Evolutionary conservation across 148 eudicot species (phyloP).

Genomic region (Spergularia marina): DNA sequence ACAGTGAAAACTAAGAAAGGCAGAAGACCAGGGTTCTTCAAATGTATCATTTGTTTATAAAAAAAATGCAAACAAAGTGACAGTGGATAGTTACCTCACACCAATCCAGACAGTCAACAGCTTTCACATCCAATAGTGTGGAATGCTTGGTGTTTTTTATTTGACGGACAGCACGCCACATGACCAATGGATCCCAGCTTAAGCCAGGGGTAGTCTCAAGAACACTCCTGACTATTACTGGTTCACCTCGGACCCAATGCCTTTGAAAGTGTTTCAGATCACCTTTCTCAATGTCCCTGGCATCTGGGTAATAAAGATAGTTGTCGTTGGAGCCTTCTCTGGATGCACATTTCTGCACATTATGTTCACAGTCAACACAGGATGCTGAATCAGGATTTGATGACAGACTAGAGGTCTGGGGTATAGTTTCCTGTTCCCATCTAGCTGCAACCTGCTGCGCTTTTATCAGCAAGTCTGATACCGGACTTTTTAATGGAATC

Average conservation of each 20-base stretch:
- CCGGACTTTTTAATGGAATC: constrained; percentile 16
- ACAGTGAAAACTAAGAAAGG: background rate
- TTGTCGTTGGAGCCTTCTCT: constrained; percentile 43
- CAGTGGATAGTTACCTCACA: constrained; percentile 42
- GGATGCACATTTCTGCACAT: constrained; percentile 40
- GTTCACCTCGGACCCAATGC: constrained; percentile 61
- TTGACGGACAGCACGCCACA: constrained; percentile 78
- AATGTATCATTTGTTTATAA: background rate
- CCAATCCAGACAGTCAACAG: constrained; percentile 58
- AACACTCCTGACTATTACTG: constrained; percentile 46
- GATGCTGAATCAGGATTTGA: constrained; percentile 25
- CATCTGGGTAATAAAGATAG: constrained; percentile 48
- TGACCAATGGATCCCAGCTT: constrained; percentile 76
- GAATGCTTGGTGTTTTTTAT: constrained; percentile 24
- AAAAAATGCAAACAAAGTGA: background rate
- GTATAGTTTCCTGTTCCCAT: background rate
- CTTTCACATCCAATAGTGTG: constrained; percentile 37
- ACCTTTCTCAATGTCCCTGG: constrained; percentile 34
- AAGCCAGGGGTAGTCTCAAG: constrained; percentile 54
- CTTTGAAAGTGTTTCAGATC: constrained; percentile 54
- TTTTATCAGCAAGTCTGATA: constrained; percentile 41
- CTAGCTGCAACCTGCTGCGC: constrained; percentile 34
- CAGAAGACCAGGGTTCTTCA: background rate
- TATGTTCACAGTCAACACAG: constrained; percentile 10
- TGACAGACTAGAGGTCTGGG: constrained; percentile 23